Evolutionary conservation across 176 grass and related monocot genomes (phyloP), one percentile per base, ranked within the genome.

Genomic region (Alloteropsis semialata): DNA sequence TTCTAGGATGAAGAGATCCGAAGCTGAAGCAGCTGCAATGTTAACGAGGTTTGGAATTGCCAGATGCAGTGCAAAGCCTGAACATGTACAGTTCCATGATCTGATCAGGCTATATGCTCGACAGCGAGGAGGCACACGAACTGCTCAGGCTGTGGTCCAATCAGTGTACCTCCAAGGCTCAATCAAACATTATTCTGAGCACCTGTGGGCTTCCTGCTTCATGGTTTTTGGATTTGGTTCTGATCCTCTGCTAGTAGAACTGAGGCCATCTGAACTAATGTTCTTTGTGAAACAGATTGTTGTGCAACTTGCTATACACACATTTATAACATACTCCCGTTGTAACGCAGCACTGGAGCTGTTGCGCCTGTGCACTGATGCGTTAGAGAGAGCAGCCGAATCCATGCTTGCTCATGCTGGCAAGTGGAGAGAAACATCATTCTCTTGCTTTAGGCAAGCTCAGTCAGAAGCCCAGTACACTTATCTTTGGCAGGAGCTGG

Each of bases 131-230:
- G 85, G 76, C 45, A 77, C 79, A 68, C 74, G 87, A 72, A 84
- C 81, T 0, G 87, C 92, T 82, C 96, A 90, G 70, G 69, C 93
- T 32, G 69, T 87, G n/a, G 91, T 95, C 69, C 84, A 98, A 63
- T 88, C 96, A 38, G 88, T 93, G 74, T 98, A 83, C 71, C 87
- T 98, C 50, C 90, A 88, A 87, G 91, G 90, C n/a, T 98, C 96
- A 12, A 79, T 98, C 67, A 90, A 90, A 67, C 80, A 93, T 72
- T 92, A 81, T 19, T 77, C 86, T 41, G 93, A 98, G 33, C 96
- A 98, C 82, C 76, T 93, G 13, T 98, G 93, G 96, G 91, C 96
- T 76, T 83, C 91, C 56, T 98, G 89, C 85, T 98, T 98, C 73
- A 88, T 98, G 82, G 74, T 86, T 63, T 91, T 98, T 60, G 93